Percentiles rank a stretch among this genome's conserved stretches.
phyloP scores from a whole-genome alignment of 2,329 filamentous ascomycete species.

The Cercospora beticola region DNA sequence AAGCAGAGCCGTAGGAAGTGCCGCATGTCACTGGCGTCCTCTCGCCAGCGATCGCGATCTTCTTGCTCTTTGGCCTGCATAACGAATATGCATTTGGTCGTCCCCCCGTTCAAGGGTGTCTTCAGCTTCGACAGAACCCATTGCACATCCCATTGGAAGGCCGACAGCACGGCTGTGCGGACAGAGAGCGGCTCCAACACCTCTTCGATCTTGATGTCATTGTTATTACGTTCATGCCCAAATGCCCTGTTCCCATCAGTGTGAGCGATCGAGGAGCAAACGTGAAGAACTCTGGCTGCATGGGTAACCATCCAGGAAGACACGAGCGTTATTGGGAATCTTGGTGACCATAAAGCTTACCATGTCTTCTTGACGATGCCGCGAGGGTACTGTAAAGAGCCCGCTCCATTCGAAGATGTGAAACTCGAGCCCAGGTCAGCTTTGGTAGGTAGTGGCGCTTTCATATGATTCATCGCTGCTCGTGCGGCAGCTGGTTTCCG shows the following conservation, averaged over 20 bases:
- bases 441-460: neutral
- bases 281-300: neutral
- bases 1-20: conserved; percentile 67
- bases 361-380: conserved; percentile 82
- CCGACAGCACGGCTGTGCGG: conserved; percentile 76
- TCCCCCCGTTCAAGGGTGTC: conserved; percentile 55
- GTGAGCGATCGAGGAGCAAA: neutral
- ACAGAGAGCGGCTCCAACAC: conserved; percentile 72
- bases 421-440: neutral
- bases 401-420: neutral
- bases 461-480: conserved; percentile 26
- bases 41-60: conserved; percentile 36
- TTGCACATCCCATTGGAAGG: conserved; percentile 80
- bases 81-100: conserved; percentile 54
- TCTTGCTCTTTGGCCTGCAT: conserved; percentile 57
- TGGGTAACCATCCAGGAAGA: neutral
- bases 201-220: conserved; percentile 87
- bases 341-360: conserved; percentile 29
- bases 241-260: conserved; percentile 41
- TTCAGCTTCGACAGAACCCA: conserved; percentile 70
- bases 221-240: conserved; percentile 58
- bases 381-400: conserved; percentile 48
- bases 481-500: conserved; percentile 28
- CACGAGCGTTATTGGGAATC: neutral
- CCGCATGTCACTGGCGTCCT: conserved; percentile 34